Percentiles rank a stretch among this genome's conserved stretches.
phyloP scores from a whole-genome alignment of 1,284 basidiomycete species.

The Microbotryum saponariae region DNA sequence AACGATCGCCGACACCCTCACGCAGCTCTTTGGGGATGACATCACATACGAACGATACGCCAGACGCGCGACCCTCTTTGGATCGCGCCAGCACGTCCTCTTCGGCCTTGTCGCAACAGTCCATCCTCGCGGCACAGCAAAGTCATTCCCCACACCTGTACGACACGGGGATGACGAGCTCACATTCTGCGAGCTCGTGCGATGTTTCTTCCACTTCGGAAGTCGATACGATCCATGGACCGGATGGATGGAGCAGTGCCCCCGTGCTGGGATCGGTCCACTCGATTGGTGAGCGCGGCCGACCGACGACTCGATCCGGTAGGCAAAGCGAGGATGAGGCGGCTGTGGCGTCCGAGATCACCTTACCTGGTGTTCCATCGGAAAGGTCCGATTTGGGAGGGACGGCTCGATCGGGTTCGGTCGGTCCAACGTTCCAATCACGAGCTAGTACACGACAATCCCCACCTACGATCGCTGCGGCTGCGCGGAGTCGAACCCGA shows the following conservation, averaged over 20 bases:
- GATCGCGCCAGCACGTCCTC: constrained; percentile 9
- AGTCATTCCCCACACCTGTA: not conserved
- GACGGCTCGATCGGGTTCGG: not conserved
- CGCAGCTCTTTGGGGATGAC: constrained; percentile 14
- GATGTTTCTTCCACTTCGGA: constrained; percentile 1
- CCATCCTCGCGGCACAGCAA: constrained; percentile 4
- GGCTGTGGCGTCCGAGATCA: no score
- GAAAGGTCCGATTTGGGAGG: no score
- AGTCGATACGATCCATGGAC: constrained; percentile 10
- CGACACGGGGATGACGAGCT: constrained; percentile 7
- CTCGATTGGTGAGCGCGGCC: constrained; percentile 20
- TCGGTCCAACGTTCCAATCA: constrained; percentile 11
- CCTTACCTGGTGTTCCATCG: no score
- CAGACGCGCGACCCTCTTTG: not conserved
- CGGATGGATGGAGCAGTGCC: constrained; percentile 17
- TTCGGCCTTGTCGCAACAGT: constrained; percentile 19
- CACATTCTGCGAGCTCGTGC: constrained; percentile 33
- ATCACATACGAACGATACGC: not conserved
- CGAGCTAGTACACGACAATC: not conserved
- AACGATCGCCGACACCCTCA: constrained; percentile 15
- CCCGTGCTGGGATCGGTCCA: constrained; percentile 17
- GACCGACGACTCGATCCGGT: constrained; percentile 4
- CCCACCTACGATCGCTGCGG: not conserved
- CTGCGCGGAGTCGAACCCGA: not conserved
- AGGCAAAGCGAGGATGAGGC: no score